Percentiles rank a stretch among this genome's conserved stretches.
Evolutionary conservation across 805 yeast genomes (phyloP).

Genomic region (Cyberlindnera lachancei): DNA sequence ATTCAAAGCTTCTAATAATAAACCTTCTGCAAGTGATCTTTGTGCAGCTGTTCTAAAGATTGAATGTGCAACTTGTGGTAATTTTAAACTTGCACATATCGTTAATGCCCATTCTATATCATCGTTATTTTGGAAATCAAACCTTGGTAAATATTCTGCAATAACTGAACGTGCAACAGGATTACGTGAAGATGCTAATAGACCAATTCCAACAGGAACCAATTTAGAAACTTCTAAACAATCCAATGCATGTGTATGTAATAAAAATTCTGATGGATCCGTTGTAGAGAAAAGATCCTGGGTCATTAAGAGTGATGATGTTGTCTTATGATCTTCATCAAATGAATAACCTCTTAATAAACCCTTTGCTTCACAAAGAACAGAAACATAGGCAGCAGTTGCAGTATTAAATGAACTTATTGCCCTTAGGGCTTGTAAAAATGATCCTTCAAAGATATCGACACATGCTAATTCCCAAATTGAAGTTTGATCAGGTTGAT

Average conservation of each 20-base stretch:
- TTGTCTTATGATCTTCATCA: conserved; percentile 16
- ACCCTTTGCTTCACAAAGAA: conserved; percentile 58
- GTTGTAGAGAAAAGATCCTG: conserved; percentile 26
- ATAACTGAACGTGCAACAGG: conserved; percentile 37
- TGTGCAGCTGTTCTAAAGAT: conserved; percentile 34
- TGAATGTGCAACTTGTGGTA: conserved; percentile 49
- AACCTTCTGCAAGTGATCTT: conserved; percentile 16
- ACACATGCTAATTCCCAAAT: conserved; percentile 51
- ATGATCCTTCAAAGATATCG: conserved; percentile 48
- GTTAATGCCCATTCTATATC: conserved; percentile 76
- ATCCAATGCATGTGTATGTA: conserved; percentile 47
- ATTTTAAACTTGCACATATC: conserved; percentile 58
- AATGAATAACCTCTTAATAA: conserved; percentile 35
- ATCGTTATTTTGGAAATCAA: conserved; percentile 56
- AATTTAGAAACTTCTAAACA: conserved; percentile 44
- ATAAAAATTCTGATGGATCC: conserved; percentile 46
- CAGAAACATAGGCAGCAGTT: conserved; percentile 56
- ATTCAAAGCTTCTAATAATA: conserved; percentile 50
- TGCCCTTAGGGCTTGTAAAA: conserved; percentile 48
- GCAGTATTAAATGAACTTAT: conserved; percentile 54
- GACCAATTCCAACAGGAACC: conserved; percentile 65
- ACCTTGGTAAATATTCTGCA: conserved; percentile 52
- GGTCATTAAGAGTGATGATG: conserved; percentile 7
- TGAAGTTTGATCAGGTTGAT: conserved; percentile 31
- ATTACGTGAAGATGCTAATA: conserved; percentile 43